phyloP scores from a whole-genome alignment of 176 grass and related monocot genomes.

The Hyparrhenia diplandra region DNA sequence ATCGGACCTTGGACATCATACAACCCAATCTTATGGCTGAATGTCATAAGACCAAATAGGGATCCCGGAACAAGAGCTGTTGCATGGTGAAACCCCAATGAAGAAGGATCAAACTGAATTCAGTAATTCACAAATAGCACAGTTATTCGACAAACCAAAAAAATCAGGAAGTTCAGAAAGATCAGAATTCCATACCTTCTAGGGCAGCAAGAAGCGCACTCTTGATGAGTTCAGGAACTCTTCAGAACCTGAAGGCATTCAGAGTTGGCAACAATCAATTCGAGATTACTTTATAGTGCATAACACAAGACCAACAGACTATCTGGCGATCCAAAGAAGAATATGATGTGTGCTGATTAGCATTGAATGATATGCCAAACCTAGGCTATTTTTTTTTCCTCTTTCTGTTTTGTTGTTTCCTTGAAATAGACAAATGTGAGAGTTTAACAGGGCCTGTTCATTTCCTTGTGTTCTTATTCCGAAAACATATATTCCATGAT shows the following conservation, averaged over 20 bases:
- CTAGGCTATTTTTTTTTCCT: neutral
- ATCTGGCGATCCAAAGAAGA: neutral
- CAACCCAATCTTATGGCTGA: slow-evolving; percentile 95
- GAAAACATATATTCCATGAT: neutral
- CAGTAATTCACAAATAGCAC: neutral
- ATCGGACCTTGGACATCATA: slow-evolving; percentile 96
- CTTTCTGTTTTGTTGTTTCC: neutral
- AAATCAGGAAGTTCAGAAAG: slow-evolving; percentile 16
- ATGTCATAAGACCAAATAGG: slow-evolving; percentile 86
- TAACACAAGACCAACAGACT: neutral
- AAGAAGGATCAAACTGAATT: slow-evolving; percentile 3
- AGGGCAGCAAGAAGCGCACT: slow-evolving; percentile 84
- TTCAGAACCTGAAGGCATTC: slow-evolving; percentile 72
- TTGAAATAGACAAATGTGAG: neutral
- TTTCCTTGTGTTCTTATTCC: neutral
- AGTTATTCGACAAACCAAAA: slow-evolving; percentile 10
- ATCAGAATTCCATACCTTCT: slow-evolving; percentile 52
- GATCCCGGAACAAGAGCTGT: slow-evolving; percentile 85
- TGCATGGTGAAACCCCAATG: slow-evolving; percentile 32
- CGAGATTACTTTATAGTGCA: neutral
- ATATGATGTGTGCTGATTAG: neutral
- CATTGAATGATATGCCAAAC: neutral
- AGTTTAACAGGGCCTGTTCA: neutral
- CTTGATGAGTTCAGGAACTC: slow-evolving; percentile 89
- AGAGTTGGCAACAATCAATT: neutral